Base-by-base conservation (phyloP, 192 early-diverging fungal genomes). In the Coemansia sp. region DNA sequence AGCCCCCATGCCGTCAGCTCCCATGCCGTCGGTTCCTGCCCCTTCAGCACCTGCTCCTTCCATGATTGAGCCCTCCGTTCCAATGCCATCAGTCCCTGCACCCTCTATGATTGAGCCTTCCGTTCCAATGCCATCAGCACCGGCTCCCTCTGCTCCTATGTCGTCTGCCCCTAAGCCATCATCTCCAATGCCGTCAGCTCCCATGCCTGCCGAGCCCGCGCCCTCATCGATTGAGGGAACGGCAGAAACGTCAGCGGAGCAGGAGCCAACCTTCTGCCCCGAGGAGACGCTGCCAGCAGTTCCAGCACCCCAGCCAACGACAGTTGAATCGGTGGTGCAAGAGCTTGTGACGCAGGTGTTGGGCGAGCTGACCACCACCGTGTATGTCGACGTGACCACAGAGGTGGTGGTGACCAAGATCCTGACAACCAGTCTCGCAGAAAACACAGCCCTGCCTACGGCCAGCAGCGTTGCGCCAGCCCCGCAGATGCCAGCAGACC, bases 121-220 rank as follows among this genome's bases (percentile, higher is more conserved):
- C 5, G 19, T 20, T 25, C 22, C 19, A 55, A 20, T 8, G n/a
- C 63, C 69, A 7, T 43, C 42, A 13, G 42, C 39, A 5, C 48
- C 67, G 7, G 51, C 61, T 48, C 56, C 61, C 0, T 60, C 54
- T n/a, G 25, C 22, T 12, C 75, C 67, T 12, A 11, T 46, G 14
- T 53, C 45, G 16, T 16, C 32, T 7, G 48, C 66, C 45, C 61
- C 25, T 25, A 12, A 49, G 10, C 56, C 61, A 2, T 53, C 53
- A 7, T 16, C 41, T 6, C 75, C 69, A 12, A 63, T 56, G 37
- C 65, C 70, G 9, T 43, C 68, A 0, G 20, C 53, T 12, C 67
- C 60, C 5, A 61, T 40, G 16, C 60, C 71, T 2, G 42, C n/a
- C 0, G 32, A 9, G 2, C 57, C 57, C 11, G 39, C 7, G 39